Conservation (phyloP, 148 eudicot species). For the Rhododendron vialii region DNA sequence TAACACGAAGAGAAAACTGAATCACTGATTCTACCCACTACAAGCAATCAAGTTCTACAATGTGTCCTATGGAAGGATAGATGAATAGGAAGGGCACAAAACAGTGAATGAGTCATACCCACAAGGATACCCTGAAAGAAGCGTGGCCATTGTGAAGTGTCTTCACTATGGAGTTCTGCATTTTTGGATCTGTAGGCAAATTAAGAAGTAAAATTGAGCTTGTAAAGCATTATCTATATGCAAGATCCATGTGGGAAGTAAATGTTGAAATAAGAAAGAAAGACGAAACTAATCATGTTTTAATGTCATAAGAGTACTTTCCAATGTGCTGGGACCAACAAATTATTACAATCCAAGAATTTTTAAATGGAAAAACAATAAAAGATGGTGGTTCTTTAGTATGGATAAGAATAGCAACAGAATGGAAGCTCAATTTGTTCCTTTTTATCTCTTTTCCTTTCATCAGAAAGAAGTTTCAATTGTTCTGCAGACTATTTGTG, state of each 20-base stretch:
- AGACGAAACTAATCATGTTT: not conserved
- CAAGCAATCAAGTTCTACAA: not conserved
- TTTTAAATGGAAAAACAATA: not conserved
- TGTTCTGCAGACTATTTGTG: not conserved
- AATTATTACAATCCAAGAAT: not conserved
- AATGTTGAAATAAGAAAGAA: not conserved
- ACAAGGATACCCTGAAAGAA: conserved; percentile 59
- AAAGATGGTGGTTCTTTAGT: not conserved
- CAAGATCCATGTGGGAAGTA: not conserved
- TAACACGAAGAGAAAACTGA: conserved; percentile 1
- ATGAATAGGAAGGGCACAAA: not conserved
- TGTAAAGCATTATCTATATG: not conserved
- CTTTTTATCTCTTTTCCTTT: not conserved
- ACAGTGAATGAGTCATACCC: conserved; percentile 41
- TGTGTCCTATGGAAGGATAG: not conserved
- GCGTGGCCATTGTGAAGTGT: conserved; percentile 60
- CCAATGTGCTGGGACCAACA: not conserved
- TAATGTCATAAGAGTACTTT: not conserved
- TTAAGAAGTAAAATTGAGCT: not conserved
- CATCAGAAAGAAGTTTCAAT: not conserved
- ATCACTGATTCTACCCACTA: conserved; percentile 1
- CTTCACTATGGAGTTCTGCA: conserved; percentile 64
- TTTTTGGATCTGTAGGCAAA: conserved; percentile 51
- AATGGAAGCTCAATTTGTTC: not conserved
- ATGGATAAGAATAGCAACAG: not conserved